Evolutionary conservation across 108 stramenopile species (phyloP), one percentile per base, ranked within the genome.

Genomic region (Craspedostauros australis): DNA sequence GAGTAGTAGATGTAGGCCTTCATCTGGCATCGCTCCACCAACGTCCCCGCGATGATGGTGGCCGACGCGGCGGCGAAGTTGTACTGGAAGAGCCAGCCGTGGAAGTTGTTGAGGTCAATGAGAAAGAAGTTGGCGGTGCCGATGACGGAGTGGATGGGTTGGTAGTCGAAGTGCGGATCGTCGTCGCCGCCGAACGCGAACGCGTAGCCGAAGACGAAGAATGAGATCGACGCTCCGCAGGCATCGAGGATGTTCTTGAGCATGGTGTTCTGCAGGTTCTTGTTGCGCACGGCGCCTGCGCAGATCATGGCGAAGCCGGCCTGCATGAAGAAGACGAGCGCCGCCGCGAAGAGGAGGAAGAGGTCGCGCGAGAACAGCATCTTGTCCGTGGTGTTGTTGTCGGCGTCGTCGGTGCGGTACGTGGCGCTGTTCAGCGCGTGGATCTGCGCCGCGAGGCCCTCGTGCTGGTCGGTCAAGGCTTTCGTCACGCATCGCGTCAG

Each of bases 221-320:
- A 95, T 23, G 71, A 70, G 6, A 92, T 5, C n/a, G 83, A 75
- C 5, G 76, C 90, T 38, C 88, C 82, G 46, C 84, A 87, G 6
- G 80, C 81, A 62, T 94, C 93, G 36, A 91, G 38, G 7, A 94
- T 34, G 55, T 95, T 95, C 72, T 95, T 92, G 15, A 95, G 64
- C 72, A 95, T 73, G 39, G 83, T 72, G 63, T 94, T 94, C 50
- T 88, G 76, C 5, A 83, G 75, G 56, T 95, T 92, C 62, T 95
- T 92, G 4, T 63, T 41, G 0, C 82, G 75, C 3, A 92, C 80
- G 32, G 77, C 65, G 20, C 94, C 94, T 7, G 88, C 91, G 37
- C 81, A 84, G 6, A 93, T 57, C 72, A 77, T 85, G 44, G 79
- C 79, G 68, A 85, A 85, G 32, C 90, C 90, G 15, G 70, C 71